Conservation (phyloP, 2,329 filamentous ascomycete genomes). For the Hortaea werneckii region DNA sequence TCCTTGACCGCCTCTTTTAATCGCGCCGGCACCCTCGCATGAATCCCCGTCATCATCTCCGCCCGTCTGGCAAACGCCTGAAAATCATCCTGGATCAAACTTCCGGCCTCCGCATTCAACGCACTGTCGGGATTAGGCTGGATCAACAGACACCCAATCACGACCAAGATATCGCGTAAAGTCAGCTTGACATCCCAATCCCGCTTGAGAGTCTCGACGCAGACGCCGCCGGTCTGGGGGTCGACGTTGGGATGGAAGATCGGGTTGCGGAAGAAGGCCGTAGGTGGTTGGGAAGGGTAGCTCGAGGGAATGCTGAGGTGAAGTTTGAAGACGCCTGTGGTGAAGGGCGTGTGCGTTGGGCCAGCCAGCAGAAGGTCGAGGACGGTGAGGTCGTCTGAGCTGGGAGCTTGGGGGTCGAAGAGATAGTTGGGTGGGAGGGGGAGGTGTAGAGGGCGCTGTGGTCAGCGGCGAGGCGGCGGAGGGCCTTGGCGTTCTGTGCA, state of each 20-base stretch:
- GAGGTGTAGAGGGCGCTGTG: constrained; percentile 46
- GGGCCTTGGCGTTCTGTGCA: constrained; percentile 36
- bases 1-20: constrained; percentile 38
- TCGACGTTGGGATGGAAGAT: constrained; percentile 59
- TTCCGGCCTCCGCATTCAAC: constrained; percentile 51
- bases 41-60: constrained; percentile 52
- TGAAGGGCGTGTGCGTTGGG: constrained; percentile 50
- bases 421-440: constrained; percentile 52
- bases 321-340: constrained; percentile 48
- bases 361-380: constrained; percentile 50
- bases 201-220: constrained; percentile 54
- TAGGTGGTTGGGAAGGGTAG: constrained; percentile 45
- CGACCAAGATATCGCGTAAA: constrained; percentile 48
- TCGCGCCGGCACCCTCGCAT: constrained; percentile 43
- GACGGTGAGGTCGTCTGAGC: constrained; percentile 45
- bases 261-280: constrained; percentile 49
- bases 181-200: constrained; percentile 52
- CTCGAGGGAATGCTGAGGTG: constrained; percentile 49
- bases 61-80: constrained; percentile 47
- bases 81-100: constrained; percentile 50
- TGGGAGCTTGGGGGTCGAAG: constrained; percentile 34
- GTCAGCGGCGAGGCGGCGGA: constrained; percentile 51
- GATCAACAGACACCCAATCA: constrained; percentile 53
- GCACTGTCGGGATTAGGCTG: constrained; percentile 56
- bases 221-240: constrained; percentile 50